Conservation (phyloP, 768 basidiomycete species). For the Pulveroboletus frians region DNA sequence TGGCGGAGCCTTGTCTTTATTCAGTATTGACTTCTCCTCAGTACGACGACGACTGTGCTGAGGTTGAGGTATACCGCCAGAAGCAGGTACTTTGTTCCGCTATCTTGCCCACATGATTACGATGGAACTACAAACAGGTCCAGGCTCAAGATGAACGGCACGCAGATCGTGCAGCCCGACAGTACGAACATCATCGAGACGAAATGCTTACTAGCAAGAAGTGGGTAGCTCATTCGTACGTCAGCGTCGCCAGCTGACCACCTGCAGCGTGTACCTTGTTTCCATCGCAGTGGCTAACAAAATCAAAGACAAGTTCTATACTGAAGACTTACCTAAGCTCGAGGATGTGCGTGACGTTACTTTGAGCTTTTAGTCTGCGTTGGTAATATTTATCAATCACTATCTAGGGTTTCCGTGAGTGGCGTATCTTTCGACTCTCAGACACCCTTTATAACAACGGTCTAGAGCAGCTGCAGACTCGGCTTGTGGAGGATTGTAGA, state of each 20-base stretch:
- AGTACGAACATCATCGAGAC: slow-evolving; percentile 67
- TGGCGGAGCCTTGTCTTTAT: neutral
- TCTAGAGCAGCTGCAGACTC: slow-evolving; percentile 68
- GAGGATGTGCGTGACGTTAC: slow-evolving; percentile 55
- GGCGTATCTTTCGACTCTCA: neutral
- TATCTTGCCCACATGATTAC: neutral
- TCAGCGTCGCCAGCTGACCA: neutral
- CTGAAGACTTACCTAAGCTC: slow-evolving; percentile 59
- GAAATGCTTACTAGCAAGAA: slow-evolving; percentile 84
- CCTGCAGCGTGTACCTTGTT: slow-evolving; percentile 59
- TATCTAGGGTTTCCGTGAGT: slow-evolving; percentile 66
- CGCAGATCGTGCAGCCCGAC: slow-evolving; percentile 65
- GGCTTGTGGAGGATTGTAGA: slow-evolving; percentile 52
- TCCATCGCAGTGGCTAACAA: slow-evolving; percentile 66
- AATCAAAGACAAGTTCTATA: slow-evolving; percentile 65
- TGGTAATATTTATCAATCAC: slow-evolving; percentile 9
- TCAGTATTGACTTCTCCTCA: slow-evolving; percentile 27
- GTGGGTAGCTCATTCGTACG: slow-evolving; percentile 33
- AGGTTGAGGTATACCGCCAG: slow-evolving; percentile 68
- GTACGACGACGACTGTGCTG: slow-evolving; percentile 78
- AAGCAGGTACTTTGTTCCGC: slow-evolving; percentile 53
- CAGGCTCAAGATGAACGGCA: slow-evolving; percentile 71
- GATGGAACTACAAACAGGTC: slow-evolving; percentile 38
- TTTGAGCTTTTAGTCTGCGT: slow-evolving; percentile 7
- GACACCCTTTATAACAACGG: neutral